Conservation (phyloP, 169 alveolate genomes). For the Neospora caninum region DNA sequence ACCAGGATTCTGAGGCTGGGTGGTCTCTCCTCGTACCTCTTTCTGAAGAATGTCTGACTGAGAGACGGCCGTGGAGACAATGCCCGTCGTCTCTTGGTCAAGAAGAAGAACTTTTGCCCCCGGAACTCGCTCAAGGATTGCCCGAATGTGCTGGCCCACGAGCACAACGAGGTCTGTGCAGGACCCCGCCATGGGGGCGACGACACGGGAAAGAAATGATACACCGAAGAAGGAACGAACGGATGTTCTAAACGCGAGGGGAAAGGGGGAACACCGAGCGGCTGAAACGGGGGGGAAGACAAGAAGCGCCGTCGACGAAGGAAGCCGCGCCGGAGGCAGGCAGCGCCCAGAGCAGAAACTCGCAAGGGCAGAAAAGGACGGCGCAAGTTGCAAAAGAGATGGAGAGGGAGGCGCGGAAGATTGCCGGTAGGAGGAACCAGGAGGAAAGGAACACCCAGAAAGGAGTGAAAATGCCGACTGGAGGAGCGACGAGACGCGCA, state of each 20-base stretch:
- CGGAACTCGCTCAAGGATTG: slow-evolving; percentile 58
- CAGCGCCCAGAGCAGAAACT: background rate
- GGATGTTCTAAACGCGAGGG: background rate
- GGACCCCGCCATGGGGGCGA: slow-evolving; percentile 1
- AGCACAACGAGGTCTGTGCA: slow-evolving; percentile 27
- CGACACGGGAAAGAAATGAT: background rate
- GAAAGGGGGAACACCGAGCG: background rate
- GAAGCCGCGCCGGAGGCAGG: too few species aligned
- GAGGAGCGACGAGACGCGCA: too few species aligned
- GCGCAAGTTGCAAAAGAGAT: background rate
- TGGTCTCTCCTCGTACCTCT: slow-evolving; percentile 75
- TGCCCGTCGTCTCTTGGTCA: slow-evolving; percentile 86
- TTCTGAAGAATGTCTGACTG: slow-evolving; percentile 83
- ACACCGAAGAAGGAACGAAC: background rate
- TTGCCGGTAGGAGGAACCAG: too few species aligned
- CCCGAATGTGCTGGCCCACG: slow-evolving; percentile 37
- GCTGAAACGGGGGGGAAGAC: background rate
- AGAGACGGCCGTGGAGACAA: slow-evolving; percentile 81
- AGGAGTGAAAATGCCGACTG: too few species aligned
- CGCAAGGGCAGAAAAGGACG: background rate
- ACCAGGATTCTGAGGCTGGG: background rate
- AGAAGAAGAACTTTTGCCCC: slow-evolving; percentile 88
- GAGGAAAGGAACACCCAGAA: too few species aligned
- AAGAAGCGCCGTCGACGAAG: too few species aligned
- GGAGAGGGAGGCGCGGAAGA: background rate